phyloP scores from a whole-genome alignment of 129 eudicot genomes.

The Tanacetum coccineum region DNA sequence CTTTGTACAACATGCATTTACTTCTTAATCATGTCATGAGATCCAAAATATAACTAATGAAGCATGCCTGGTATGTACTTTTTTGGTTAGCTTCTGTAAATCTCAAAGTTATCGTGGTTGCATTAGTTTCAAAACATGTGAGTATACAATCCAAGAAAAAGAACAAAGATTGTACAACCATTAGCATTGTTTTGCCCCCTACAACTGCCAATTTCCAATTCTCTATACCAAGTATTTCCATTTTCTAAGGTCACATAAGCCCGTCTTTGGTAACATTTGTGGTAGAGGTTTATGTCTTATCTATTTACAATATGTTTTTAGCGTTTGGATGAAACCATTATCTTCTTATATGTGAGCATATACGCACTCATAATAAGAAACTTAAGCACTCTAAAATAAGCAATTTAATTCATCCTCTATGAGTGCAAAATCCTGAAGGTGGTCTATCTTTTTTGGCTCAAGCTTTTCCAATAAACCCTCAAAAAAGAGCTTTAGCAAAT shows the following conservation, averaged over 20 bases:
- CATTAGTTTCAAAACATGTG: conserved; percentile 2
- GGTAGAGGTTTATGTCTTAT: neutral
- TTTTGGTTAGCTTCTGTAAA: neutral
- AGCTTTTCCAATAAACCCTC: too few relatives aligned
- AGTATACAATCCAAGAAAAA: neutral
- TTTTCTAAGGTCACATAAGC: neutral
- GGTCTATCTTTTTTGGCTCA: too few relatives aligned
- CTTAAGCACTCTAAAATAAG: too few relatives aligned
- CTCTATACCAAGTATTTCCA: neutral
- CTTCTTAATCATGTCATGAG: conserved; percentile 27
- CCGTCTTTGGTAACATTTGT: neutral
- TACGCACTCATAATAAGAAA: too few relatives aligned
- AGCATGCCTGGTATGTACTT: conserved; percentile 16
- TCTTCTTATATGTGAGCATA: too few relatives aligned
- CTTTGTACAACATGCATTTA: conserved; percentile 24
- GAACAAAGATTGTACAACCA: neutral
- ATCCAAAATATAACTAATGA: neutral
- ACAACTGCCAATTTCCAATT: too few relatives aligned
- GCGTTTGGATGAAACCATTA: too few relatives aligned
- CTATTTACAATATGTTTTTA: neutral
- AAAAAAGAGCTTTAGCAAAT: too few relatives aligned
- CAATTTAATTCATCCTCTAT: too few relatives aligned
- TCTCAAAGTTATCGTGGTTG: neutral
- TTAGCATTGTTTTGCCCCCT: neutral
- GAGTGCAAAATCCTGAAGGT: too few relatives aligned